A percentile compares a stretch with the other conserved stretches of the same genome.
phyloP scores from a whole-genome alignment of 2,329 filamentous ascomycete genomes.

The Celoporthe dispersa region DNA sequence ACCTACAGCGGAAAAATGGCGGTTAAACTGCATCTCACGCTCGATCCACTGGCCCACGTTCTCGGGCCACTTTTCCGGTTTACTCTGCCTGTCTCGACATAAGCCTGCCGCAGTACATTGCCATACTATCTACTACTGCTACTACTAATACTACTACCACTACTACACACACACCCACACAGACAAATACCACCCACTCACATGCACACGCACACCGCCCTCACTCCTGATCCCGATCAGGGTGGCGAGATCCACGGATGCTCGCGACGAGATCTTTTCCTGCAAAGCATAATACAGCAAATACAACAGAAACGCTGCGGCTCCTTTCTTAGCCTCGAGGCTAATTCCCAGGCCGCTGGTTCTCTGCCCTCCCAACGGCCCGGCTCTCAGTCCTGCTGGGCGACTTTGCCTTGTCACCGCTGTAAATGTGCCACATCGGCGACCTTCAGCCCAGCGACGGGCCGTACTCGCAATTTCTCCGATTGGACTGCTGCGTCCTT shows the following conservation, averaged over 20 bases:
- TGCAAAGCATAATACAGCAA: neutral
- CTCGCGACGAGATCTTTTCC: conserved; percentile 1
- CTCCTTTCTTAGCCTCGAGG: conserved; percentile 1
- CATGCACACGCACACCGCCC: neutral
- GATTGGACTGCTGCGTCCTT: neutral
- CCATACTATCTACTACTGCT: neutral
- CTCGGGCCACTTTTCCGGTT: conserved; percentile 13
- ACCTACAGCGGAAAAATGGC: conserved; percentile 4
- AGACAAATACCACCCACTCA: neutral
- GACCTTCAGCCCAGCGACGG: conserved; percentile 3
- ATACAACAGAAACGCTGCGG: neutral
- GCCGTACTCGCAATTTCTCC: conserved; percentile 11
- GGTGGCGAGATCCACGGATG: neutral
- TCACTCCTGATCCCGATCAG: neutral
- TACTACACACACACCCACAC: neutral
- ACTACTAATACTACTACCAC: no score
- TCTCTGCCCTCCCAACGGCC: neutral
- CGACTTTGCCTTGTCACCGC: neutral
- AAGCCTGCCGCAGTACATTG: neutral
- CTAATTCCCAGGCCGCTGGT: conserved; percentile 9
- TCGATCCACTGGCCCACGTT: neutral
- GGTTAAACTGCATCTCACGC: conserved; percentile 11
- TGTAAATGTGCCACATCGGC: neutral
- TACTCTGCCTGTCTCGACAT: neutral
- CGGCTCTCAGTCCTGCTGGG: neutral